Percentiles rank a stretch among this genome's conserved stretches.
Conservation (phyloP, 2,329 filamentous ascomycete genomes). For the Geosmithia putterillii region DNA sequence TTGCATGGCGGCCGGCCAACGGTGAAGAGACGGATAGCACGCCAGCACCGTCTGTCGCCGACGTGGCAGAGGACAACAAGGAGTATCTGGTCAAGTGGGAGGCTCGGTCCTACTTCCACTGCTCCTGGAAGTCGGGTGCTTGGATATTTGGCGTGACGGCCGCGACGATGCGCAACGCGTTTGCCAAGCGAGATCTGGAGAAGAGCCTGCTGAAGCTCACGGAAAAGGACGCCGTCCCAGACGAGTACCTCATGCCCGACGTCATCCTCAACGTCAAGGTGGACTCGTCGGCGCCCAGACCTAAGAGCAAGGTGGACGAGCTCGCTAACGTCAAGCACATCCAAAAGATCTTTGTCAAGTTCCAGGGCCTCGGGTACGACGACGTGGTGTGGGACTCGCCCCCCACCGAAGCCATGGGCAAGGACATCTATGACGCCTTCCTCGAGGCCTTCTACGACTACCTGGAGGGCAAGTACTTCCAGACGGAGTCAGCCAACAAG, state of each 20-base stretch:
- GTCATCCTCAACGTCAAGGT: conserved; percentile 74
- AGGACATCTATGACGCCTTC: conserved; percentile 66
- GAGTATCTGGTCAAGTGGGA: conserved; percentile 92
- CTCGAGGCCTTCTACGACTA: conserved; percentile 76
- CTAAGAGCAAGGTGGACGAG: conserved; percentile 55
- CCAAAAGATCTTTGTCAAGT: conserved; percentile 70
- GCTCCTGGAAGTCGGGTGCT: conserved; percentile 74
- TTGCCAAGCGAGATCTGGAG: conserved; percentile 56
- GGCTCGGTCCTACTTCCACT: conserved; percentile 65
- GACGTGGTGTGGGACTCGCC: conserved; percentile 84
- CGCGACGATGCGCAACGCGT: conserved; percentile 56
- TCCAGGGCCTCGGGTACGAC: conserved; percentile 82
- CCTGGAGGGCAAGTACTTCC: conserved; percentile 64
- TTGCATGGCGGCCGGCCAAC: conserved; percentile 69
- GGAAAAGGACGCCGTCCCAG: conserved; percentile 68
- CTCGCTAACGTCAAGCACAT: conserved; percentile 61
- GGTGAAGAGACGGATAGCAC: conserved; percentile 22
- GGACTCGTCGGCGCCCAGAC: conserved; percentile 20
- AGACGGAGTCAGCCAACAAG: conserved; percentile 36
- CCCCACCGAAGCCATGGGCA: conserved; percentile 47
- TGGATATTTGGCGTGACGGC: conserved; percentile 72
- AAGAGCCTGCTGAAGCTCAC: conserved; percentile 51
- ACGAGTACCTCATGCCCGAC: conserved; percentile 75
- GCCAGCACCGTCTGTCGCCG: conserved; percentile 18
- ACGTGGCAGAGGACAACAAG: conserved; percentile 53